Evolutionary conservation across 2,329 filamentous ascomycete species (phyloP), one percentile per base, ranked within the genome.

Genomic region (Plectosphaerella sp.): DNA sequence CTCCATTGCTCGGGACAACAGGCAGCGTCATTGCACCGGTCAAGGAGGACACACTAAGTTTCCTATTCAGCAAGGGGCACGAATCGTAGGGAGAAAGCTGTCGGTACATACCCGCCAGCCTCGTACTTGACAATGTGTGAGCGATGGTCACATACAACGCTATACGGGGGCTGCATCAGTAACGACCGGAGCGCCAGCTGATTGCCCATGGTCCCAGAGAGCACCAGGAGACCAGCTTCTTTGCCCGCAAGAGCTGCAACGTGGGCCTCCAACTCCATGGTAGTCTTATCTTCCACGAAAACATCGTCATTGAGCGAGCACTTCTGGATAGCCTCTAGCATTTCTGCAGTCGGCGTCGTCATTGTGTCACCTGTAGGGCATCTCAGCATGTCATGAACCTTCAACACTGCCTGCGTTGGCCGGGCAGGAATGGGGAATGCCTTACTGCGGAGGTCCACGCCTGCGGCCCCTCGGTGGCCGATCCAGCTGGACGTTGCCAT

Each of bases 121-220:
- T 87, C 83, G 57, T 79, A 84, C 41, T 84, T 76, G 52, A 89
- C 74, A 53, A 97, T 88, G 65, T 97, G 93, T 5, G 84, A 82
- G 35, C 90, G 81, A 57, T 85, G 76, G 65, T 97, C 92, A 60
- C 88, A 90, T 9, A 97, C 73, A 5, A 97, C 82, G 8, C 82
- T 81, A 66, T 96, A 84, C 0, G 93, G 93, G 14, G 92, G 91
- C 54, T 89, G 87, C 1, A 76, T 80, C 14, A 97, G 78, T 54
- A 94, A 87, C 2, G 88, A 80, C 39, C 92, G 84, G 42, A 96
- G 78, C 0, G 88, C 86, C 16, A 97, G 76, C 67, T 96, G 91
- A 71, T 97, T 97, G 41, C 91, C 91, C 91, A 96, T 96, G 5
- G 92, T 96, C 4, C 93, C 93, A 0, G 89, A 94, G 54, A 95